phyloP scores from a whole-genome alignment of 2,329 filamentous ascomycete genomes.

The Cladobotryum mycophilum region DNA sequence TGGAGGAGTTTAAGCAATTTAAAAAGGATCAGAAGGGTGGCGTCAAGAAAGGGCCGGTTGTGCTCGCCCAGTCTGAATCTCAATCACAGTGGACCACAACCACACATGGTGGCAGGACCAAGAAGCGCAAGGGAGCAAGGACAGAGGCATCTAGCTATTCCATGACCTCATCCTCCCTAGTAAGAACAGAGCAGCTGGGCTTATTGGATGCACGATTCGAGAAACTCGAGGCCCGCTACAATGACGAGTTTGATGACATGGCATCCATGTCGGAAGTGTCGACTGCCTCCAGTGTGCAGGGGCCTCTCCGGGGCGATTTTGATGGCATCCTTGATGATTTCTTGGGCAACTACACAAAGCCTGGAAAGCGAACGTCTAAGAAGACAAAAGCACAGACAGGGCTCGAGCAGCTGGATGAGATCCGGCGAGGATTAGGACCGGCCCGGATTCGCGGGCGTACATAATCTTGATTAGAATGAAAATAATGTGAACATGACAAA shows the following conservation, averaged over 20 bases:
- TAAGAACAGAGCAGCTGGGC: slow-evolving; percentile 79
- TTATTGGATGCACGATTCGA: slow-evolving; percentile 89
- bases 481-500: neutral
- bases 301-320: slow-evolving; percentile 70
- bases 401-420: slow-evolving; percentile 84
- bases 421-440: slow-evolving; percentile 72
- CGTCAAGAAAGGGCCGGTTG: slow-evolving; percentile 28
- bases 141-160: slow-evolving; percentile 83
- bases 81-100: slow-evolving; percentile 70
- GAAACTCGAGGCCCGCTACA: slow-evolving; percentile 74
- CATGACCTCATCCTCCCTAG: slow-evolving; percentile 83
- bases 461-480: slow-evolving; percentile 1
- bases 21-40: slow-evolving; percentile 67
- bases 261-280: slow-evolving; percentile 56
- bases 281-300: slow-evolving; percentile 59
- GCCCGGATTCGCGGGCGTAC: slow-evolving; percentile 49
- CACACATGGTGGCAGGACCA: slow-evolving; percentile 71
- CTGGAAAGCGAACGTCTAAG: slow-evolving; percentile 68
- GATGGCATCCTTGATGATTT: slow-evolving; percentile 92
- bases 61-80: slow-evolving; percentile 52
- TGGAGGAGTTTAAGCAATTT: slow-evolving; percentile 89
- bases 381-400: slow-evolving; percentile 76
- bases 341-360: slow-evolving; percentile 64
- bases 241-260: slow-evolving; percentile 43
- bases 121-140: slow-evolving; percentile 92